Conservation (phyloP, 768 basidiomycete species). For the Trametes maxima region DNA sequence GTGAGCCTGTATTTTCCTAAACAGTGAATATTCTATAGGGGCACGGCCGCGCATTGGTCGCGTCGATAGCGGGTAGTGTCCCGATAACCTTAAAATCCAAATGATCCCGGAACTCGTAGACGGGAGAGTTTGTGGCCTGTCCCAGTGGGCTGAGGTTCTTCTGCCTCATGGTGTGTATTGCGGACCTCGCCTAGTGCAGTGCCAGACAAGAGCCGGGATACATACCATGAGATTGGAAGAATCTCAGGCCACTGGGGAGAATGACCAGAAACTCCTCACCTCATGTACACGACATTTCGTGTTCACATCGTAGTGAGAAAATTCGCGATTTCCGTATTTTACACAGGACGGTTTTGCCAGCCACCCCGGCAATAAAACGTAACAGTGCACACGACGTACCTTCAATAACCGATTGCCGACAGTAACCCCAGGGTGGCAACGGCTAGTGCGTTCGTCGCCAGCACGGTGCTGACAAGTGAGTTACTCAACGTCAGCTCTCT, state of each 20-base stretch:
- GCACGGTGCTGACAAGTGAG: no score
- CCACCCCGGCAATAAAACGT: no score
- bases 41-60: not conserved
- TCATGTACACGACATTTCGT: not conserved
- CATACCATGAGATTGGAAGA: conserved; percentile 57
- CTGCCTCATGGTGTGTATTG: conserved; percentile 35
- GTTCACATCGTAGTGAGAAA: no score
- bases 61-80: not conserved
- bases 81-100: not conserved
- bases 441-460: no score
- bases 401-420: no score
- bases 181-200: conserved; percentile 12
- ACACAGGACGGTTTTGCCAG: no score
- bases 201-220: conserved; percentile 31
- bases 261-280: not conserved
- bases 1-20: no score
- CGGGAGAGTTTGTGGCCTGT: not conserved
- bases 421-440: no score
- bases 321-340: no score
- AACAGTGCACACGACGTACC: no score
- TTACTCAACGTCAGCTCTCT: no score
- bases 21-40: not conserved
- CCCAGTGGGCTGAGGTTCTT: conserved; percentile 31
- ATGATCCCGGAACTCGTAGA: not conserved
- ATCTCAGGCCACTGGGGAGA: conserved; percentile 32